Evolutionary conservation across 768 basidiomycete species (phyloP), one percentile per base, ranked within the genome.

Genomic region (Boletus barrowsii): DNA sequence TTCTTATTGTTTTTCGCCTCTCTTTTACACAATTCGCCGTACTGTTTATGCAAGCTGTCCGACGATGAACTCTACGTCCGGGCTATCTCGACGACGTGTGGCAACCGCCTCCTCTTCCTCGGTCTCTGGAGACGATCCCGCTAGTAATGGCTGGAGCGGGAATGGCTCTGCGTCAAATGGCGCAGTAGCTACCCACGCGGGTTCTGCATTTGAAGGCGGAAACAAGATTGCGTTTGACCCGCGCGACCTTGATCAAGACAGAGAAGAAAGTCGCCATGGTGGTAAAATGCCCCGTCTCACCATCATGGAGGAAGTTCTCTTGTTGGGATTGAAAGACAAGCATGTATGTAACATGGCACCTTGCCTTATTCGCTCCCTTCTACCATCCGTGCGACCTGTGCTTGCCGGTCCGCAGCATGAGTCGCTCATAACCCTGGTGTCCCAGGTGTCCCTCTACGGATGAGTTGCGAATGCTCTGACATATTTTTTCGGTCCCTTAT

Each of bases 301-400:
- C 24, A 80, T 99, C 53, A 90, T 98, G 90, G 97, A 99, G 75
- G 97, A 99, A 76, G 86, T 99, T 7, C 75, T 98, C 56, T 72
- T 99, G 53, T 74, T 99, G 13, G 97, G 97, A 5, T 75, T 99
- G 54, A 98, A 98, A 71, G 97, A 98, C 75, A 95, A 94, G 68
- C 93, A 96, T 77, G 93, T 93, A 63, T 20, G 79, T 74, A 24
- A 18, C 55, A 37, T 20, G 22, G 24, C 46, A n/a, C 29, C 13
- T 41, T 32, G 4, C n/a, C 58, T 40, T 20, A n/a, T 54, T 32
- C 37, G 24, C 44, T 52, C 13, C 52, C 47, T 17, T 47, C 54
- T 48, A 40, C 44, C 49, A 44, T 41, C 41, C 50, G 43, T 49
- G 51, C 53, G 57, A 47, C 47, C 26, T 32, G 47, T 42, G 47